Evolutionary conservation across 2,329 filamentous ascomycete species (phyloP), one percentile per base, ranked within the genome.

Genomic region (Sclerotinia trifoliorum): DNA sequence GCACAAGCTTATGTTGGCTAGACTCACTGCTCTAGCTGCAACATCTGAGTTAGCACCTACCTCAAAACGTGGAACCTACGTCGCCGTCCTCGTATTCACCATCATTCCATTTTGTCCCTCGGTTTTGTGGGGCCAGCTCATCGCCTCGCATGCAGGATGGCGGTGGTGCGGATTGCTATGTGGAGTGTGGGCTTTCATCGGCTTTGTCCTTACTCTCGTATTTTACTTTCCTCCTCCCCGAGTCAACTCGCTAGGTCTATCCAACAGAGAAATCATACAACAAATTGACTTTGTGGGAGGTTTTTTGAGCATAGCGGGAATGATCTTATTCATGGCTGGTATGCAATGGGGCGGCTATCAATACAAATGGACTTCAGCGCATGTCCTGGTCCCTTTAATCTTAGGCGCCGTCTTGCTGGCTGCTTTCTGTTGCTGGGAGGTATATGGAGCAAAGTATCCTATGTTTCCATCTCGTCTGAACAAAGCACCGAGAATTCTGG

Each of bases 1-100:
- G 10, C 29, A 21, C 8, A 51, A 62, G 32, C 58, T 62, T 39
- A 62, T 65, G 10, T 86, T 85, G 0, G 87, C 73, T 85, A 85
- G 17, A 85, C 89, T 26, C 48, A 91, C 87, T 5, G 88, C 89
- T 5, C 80, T 92, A 13, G 88, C 89, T 35, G 89, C 84, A 46
- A 89, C 88, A 1, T 86, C 87, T 4, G 89, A 92, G 75, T 81
- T 91, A 69, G 89, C 87, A 0, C 89, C 89, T 1, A 86, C 86
- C 24, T 81, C 84, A n/a, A 86, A 90, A 76, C 84, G 89, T 60
- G 88, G 71, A 44, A 83, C 83, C 74, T 89, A 89, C 71, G 85
- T 88, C n/a, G 84, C 84, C 6, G 75, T 83, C 2, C 77, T 89
- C 8, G 82, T 88, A 42, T 83, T 88, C 74, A 86, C 84, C 42